Conservation (phyloP, 495 filamentous ascomycete species). For the Lasiosphaeriaceae sp. region DNA sequence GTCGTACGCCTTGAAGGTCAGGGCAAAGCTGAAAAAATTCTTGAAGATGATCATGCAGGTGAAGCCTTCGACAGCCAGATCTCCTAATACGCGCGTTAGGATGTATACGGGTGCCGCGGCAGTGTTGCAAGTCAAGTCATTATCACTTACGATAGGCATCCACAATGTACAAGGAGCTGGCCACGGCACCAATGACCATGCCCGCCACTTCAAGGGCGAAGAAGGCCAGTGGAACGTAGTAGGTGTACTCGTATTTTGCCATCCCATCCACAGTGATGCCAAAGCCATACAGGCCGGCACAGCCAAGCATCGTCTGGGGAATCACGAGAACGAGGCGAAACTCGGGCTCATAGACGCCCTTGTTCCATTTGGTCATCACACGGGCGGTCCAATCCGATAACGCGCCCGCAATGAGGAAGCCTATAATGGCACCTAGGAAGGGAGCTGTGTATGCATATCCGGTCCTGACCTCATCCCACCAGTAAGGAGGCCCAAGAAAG, state of each 20-base stretch:
- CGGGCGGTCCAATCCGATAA: constrained; percentile 70
- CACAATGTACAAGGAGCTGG: constrained; percentile 84
- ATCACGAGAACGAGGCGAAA: constrained; percentile 80
- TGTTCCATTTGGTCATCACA: constrained; percentile 67
- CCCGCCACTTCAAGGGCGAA: constrained; percentile 75
- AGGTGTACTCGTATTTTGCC: constrained; percentile 53
- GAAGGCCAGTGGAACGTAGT: constrained; percentile 71
- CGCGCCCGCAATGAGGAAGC: constrained; percentile 69
- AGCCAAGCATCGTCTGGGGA: constrained; percentile 73
- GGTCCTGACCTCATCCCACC: constrained; percentile 74
- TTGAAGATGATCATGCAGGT: constrained; percentile 87
- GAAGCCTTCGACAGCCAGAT: constrained; percentile 86
- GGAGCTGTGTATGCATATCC: constrained; percentile 88
- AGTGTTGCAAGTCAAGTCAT: not conserved
- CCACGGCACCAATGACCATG: constrained; percentile 87
- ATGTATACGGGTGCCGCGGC: not conserved
- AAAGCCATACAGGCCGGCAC: constrained; percentile 79
- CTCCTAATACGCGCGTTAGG: constrained; percentile 42
- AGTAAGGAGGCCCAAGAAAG: constrained; percentile 74
- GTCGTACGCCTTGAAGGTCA: constrained; percentile 77
- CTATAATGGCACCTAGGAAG: constrained; percentile 77
- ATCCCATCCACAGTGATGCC: constrained; percentile 62
- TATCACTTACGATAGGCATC: constrained; percentile 77
- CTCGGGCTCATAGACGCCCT: constrained; percentile 85
- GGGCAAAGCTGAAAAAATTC: constrained; percentile 83